These are phyloP conservation scores for Cucurbita maxima DNA, from an alignment of 306 rosid genomes.

Conservation along the genomic window DNA sequence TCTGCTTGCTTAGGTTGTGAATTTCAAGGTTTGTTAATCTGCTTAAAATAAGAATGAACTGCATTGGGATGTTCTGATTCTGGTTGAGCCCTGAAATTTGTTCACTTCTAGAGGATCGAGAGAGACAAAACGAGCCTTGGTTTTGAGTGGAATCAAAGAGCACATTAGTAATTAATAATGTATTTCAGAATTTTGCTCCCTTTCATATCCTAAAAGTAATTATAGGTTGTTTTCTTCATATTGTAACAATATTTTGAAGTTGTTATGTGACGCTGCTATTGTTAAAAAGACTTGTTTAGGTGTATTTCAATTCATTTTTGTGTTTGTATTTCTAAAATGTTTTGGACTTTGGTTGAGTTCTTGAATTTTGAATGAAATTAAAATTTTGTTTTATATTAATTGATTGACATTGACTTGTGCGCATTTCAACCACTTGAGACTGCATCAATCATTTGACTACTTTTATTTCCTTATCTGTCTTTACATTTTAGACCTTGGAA, in stretches of 20 bases:
- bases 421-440: not conserved
- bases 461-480: not conserved
- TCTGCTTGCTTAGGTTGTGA: not conserved
- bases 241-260: not conserved
- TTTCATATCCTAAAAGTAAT: not conserved
- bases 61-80: not conserved
- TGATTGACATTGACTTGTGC: not conserved
- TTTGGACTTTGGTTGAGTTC: not conserved
- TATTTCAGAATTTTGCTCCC: not conserved
- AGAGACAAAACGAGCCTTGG: not conserved
- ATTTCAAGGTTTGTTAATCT: not conserved
- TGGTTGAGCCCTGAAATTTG: not conserved
- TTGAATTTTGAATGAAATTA: not conserved
- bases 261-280: not conserved
- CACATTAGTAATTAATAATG: not conserved
- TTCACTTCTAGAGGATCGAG: not conserved
- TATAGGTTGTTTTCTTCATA: not conserved
- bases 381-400: not conserved
- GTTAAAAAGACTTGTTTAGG: not conserved
- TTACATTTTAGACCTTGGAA: slow-evolving; percentile 47
- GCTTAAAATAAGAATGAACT: not conserved
- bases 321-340: not conserved
- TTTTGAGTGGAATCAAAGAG: not conserved
- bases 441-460: not conserved
- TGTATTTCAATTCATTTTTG: not conserved